Evolutionary conservation across 352 stramenopile species (phyloP).

Genomic region (Albugo laibachii): DNA sequence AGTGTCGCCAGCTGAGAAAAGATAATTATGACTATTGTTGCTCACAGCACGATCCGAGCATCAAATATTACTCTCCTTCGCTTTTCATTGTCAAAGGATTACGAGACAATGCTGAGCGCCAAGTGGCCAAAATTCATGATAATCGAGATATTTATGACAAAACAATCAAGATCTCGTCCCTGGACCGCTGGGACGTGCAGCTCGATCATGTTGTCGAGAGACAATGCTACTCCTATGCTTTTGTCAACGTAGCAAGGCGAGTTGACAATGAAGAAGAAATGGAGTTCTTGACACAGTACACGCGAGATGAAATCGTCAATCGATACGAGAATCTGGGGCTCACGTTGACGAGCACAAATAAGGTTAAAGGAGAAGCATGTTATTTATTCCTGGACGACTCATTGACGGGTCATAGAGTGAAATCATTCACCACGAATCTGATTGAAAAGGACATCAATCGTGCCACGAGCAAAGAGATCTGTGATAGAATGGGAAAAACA

Average conservation of each 20-base stretch:
- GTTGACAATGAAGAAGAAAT: conserved; percentile 4
- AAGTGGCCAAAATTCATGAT: conserved; percentile 10
- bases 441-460: conserved; percentile 11
- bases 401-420: conserved; percentile 13
- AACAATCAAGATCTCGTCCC: conserved; percentile 14
- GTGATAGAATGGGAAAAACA: conserved; percentile 14
- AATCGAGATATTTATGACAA: conserved; percentile 18
- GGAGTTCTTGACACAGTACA: conserved; percentile 6
- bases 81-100: conserved; percentile 14
- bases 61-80: conserved; percentile 12
- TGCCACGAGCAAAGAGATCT: conserved; percentile 11
- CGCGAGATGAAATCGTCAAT: conserved; percentile 15
- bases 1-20: conserved; percentile 2
- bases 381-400: conserved; percentile 21
- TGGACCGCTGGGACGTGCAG: conserved; percentile 7
- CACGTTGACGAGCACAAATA: conserved; percentile 20
- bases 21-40: conserved; percentile 16
- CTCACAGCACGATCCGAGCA: conserved; percentile 14
- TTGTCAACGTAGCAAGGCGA: conserved; percentile 8
- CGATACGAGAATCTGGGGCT: conserved; percentile 19
- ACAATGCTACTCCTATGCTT: conserved; percentile 21
- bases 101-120: conserved; percentile 9
- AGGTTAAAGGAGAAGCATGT: conserved; percentile 18
- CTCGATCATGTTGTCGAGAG: conserved; percentile 27
- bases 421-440: conserved; percentile 15